Percentiles rank a stretch among this genome's conserved stretches.
Conservation (phyloP, 163 green algal species). For the Scenedesmus sp. region DNA sequence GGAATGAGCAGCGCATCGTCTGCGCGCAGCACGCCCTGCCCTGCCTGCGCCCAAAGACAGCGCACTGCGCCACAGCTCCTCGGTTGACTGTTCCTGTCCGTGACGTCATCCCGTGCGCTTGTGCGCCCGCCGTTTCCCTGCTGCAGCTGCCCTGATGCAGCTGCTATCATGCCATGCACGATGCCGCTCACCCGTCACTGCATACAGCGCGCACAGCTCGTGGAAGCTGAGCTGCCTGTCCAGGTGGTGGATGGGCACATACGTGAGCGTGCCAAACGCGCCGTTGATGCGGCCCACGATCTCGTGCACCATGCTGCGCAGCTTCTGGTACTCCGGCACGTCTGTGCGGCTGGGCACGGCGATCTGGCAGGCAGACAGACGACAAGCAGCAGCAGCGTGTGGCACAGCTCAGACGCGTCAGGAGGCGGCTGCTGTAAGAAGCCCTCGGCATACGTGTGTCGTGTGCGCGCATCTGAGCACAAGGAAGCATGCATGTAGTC, state of each 20-base stretch:
- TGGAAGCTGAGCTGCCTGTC: slow-evolving; percentile 94
- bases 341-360: slow-evolving; percentile 96
- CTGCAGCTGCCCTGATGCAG: too few species aligned
- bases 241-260: slow-evolving; percentile 98
- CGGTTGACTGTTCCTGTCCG: too few species aligned
- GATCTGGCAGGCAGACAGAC: slow-evolving; percentile 84
- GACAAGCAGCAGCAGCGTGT: too few species aligned
- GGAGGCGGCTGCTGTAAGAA: too few species aligned
- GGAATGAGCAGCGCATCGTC: not conserved
- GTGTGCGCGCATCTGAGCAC: too few species aligned
- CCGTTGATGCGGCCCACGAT: slow-evolving; percentile 99
- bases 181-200: slow-evolving; percentile 79
- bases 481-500: too few species aligned
- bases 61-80: not conserved
- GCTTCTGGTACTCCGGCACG: slow-evolving; percentile 97
- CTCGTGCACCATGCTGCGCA: slow-evolving; percentile 95
- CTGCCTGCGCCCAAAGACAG: not conserved
- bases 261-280: slow-evolving; percentile 95
- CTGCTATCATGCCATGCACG: not conserved
- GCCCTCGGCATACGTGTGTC: too few species aligned
- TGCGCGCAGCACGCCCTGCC: not conserved
- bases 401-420: too few species aligned
- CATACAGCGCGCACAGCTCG: slow-evolving; percentile 98
- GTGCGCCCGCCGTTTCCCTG: too few species aligned
- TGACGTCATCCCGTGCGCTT: too few species aligned